These are phyloP conservation scores for Xylaria grammica DNA, from an alignment of 495 filamentous ascomycete genomes.

Conservation along the genomic window DNA sequence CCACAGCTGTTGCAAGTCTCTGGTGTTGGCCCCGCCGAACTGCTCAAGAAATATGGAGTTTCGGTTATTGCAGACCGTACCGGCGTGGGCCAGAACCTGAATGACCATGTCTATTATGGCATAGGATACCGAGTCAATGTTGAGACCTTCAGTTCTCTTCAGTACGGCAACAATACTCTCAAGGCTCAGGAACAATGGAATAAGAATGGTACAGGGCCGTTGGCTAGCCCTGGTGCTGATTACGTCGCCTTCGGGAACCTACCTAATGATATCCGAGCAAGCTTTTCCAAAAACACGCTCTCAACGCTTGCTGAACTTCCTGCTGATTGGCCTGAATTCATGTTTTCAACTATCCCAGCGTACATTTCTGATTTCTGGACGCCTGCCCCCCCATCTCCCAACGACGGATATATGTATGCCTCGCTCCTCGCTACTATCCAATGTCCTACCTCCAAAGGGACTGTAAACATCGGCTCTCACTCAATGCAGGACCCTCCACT, in stretches of 20 bases:
- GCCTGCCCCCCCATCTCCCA: constrained; percentile 30
- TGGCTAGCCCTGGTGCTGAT: constrained; percentile 46
- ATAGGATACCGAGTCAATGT: constrained; percentile 33
- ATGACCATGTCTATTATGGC: constrained; percentile 46
- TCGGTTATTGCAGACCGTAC: constrained; percentile 45
- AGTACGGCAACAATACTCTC: not conserved
- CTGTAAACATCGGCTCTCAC: constrained; percentile 53
- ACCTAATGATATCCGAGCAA: constrained; percentile 35
- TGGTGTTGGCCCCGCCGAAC: constrained; percentile 48
- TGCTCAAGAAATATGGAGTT: constrained; percentile 43
- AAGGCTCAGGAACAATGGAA: not conserved
- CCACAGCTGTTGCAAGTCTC: constrained; percentile 59
- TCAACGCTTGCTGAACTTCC: constrained; percentile 38
- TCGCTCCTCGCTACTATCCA: constrained; percentile 47
- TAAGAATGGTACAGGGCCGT: constrained; percentile 34
- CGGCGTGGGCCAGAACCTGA: constrained; percentile 55
- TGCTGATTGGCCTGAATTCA: constrained; percentile 63
- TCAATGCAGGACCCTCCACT: constrained; percentile 51
- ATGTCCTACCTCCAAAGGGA: constrained; percentile 59
- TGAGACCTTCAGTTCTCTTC: constrained; percentile 25
- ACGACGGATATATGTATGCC: constrained; percentile 52
- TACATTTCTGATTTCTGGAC: constrained; percentile 24
- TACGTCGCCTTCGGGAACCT: constrained; percentile 56
- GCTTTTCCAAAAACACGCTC: not conserved
- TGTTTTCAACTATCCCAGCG: constrained; percentile 38